Base-by-base conservation (phyloP, 805 yeast genomes). In the Kodamaea leandrae region DNA sequence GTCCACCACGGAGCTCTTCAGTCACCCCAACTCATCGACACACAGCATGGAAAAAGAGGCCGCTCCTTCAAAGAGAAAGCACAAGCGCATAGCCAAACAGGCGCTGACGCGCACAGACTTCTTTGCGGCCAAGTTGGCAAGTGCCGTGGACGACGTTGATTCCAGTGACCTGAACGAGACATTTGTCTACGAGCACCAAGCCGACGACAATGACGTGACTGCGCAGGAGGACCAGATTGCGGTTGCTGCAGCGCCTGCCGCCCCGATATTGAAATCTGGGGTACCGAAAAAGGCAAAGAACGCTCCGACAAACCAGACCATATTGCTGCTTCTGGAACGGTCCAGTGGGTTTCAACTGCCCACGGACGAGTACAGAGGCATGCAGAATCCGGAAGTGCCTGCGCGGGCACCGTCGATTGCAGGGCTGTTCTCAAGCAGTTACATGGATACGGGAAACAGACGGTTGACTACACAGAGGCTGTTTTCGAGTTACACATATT, bases 101-200 rank as follows among this genome's bases (percentile, higher is more conserved):
- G 77, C 72, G 47, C 76, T 87, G 3, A 80, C 95, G 6, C 77
- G 89, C 55, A 93, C 96, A 0, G 98, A 90, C 55, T 79, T 88
- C 45, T 93, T 93, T 61, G 98, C 97, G 7, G 97, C 98, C 0
- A 86, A 84, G 52, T 71, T 93, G 46, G 98, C 96, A 6, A 83
- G 88, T 42, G 98, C 98, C 1, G 95, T 91, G 3, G 95, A 85
- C 48, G 96, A 88, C 52, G 90, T 80, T 32, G 87, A 85, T 46
- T 80, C 85, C 29, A 82, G 90, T 24, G 97, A 90, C 58, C 80
- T 89, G 18, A 96, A 90, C 51, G 99, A 93, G 60, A 88, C 96
- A 1, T 91, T 93, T 71, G 96, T 91, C n/a, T 91, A 91, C 60
- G 97, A 90, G 54, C 78, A 69, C 36, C 32, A 59, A 15, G 33